Evolutionary conservation across 1,284 basidiomycete genomes (phyloP).

Genomic region (Fomitopsis schrenkii): DNA sequence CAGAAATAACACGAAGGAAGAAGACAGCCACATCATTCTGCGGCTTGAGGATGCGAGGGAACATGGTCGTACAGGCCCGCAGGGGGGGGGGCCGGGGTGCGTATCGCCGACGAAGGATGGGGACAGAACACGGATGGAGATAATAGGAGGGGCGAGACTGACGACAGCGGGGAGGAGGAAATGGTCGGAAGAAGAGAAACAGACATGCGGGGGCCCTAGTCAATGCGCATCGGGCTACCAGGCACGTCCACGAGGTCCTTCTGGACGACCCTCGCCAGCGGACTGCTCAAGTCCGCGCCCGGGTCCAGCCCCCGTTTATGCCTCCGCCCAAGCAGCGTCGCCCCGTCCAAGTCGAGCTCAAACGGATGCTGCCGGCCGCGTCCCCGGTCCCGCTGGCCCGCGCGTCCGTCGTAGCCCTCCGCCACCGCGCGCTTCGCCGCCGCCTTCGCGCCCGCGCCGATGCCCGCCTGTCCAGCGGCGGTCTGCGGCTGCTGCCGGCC

Average conservation of each 20-base stretch:
- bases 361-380: constrained; percentile 45
- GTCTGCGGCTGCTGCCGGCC: constrained; percentile 33
- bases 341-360: constrained; percentile 80
- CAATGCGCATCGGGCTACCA: constrained; percentile 28
- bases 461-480: constrained; percentile 19
- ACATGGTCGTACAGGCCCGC: not conserved
- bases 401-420: constrained; percentile 61
- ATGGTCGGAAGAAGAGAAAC: not conserved
- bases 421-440: constrained; percentile 33
- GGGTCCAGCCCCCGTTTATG: constrained; percentile 39
- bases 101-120: not conserved
- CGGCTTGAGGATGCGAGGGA: not conserved
- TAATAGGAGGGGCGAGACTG: not conserved
- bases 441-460: constrained; percentile 32
- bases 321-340: constrained; percentile 78
- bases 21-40: not conserved
- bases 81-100: not conserved
- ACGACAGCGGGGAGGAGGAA: not conserved
- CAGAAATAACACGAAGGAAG: not conserved
- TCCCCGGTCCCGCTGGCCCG: constrained; percentile 69
- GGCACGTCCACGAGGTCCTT: constrained; percentile 20
- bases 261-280: constrained; percentile 13
- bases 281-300: constrained; percentile 18
- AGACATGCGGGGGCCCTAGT: constrained; percentile 11
- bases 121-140: not conserved